Evolutionary conservation across 768 basidiomycete genomes (phyloP).

Genomic region (Tylopilus rubrobrunneus): DNA sequence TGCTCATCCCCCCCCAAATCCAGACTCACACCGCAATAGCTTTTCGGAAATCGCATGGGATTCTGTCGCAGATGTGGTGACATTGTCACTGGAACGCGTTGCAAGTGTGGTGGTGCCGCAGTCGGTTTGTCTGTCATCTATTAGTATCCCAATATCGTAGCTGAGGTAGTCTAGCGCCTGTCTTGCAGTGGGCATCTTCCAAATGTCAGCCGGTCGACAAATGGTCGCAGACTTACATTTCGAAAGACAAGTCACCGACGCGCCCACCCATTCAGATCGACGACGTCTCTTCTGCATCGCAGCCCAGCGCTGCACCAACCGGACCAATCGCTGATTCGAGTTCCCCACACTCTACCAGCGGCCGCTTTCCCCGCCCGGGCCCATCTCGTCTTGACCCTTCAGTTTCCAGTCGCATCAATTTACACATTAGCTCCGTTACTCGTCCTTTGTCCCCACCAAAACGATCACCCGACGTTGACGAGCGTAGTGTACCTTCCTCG

Average conservation of each 20-base stretch:
- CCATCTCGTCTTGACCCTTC: slow-evolving; percentile 31
- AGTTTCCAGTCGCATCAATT: slow-evolving; percentile 48
- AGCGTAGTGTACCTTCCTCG: slow-evolving; percentile 24
- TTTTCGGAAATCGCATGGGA: slow-evolving; percentile 47
- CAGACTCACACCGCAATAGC: not conserved
- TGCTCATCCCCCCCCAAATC: not conserved
- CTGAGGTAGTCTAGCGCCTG: slow-evolving; percentile 49
- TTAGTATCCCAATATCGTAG: not conserved
- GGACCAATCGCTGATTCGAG: slow-evolving; percentile 2
- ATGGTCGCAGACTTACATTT: slow-evolving; percentile 80
- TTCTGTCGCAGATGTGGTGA: slow-evolving; percentile 87
- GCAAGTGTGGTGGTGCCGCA: slow-evolving; percentile 75
- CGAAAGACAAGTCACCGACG: slow-evolving; percentile 47
- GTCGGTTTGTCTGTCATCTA: slow-evolving; percentile 56
- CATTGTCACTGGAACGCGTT: slow-evolving; percentile 66
- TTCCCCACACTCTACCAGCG: slow-evolving; percentile 12
- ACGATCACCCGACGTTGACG: slow-evolving; percentile 24
- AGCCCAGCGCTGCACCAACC: slow-evolving; percentile 10
- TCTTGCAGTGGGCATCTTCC: slow-evolving; percentile 55
- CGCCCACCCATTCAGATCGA: slow-evolving; percentile 28
- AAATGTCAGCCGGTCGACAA: slow-evolving; percentile 51
- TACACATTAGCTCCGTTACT: slow-evolving; percentile 54
- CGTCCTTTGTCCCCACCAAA: slow-evolving; percentile 61
- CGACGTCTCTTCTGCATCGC: slow-evolving; percentile 8
- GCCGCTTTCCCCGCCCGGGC: slow-evolving; percentile 50